phyloP scores from a whole-genome alignment of 495 filamentous ascomycete species.

The Hypoxylon perforatum region DNA sequence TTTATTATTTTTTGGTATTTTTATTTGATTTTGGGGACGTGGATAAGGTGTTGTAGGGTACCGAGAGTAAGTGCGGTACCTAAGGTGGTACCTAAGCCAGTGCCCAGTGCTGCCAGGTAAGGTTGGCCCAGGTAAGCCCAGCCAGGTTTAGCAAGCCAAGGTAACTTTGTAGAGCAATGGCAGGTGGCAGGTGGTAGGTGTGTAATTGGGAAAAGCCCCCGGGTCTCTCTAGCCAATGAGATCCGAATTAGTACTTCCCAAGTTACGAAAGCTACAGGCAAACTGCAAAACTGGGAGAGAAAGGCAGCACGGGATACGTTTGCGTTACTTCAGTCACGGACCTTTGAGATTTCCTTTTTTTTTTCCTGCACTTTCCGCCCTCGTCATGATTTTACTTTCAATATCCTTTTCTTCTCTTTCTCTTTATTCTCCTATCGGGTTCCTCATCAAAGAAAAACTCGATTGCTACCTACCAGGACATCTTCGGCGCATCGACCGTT shows the following conservation, averaged over 20 bases:
- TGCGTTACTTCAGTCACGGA: constrained; percentile 20
- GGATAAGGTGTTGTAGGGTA: neutral
- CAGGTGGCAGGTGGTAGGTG: neutral
- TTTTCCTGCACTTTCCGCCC: neutral
- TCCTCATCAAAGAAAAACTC: neutral
- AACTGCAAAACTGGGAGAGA: constrained; percentile 26
- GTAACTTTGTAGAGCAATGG: neutral
- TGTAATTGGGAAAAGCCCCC: constrained; percentile 19
- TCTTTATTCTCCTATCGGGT: constrained; percentile 3
- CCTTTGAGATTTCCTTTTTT: constrained; percentile 5
- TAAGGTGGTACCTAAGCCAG: neutral
- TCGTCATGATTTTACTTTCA: neutral
- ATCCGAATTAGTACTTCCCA: constrained; percentile 27
- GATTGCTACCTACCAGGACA: too few species aligned
- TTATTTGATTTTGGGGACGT: neutral
- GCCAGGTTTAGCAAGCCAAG: neutral
- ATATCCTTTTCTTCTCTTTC: constrained; percentile 13
- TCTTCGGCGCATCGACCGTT: neutral
- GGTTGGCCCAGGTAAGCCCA: too few species aligned
- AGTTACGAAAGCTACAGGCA: constrained; percentile 20
- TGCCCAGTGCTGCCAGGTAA: neutral
- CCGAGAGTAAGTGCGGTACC: neutral
- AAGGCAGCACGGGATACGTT: constrained; percentile 18
- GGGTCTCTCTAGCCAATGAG: constrained; percentile 32
- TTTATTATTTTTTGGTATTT: constrained; percentile 22